Conservation (phyloP, 768 basidiomycete genomes). For the Dentipellis fragilis region DNA sequence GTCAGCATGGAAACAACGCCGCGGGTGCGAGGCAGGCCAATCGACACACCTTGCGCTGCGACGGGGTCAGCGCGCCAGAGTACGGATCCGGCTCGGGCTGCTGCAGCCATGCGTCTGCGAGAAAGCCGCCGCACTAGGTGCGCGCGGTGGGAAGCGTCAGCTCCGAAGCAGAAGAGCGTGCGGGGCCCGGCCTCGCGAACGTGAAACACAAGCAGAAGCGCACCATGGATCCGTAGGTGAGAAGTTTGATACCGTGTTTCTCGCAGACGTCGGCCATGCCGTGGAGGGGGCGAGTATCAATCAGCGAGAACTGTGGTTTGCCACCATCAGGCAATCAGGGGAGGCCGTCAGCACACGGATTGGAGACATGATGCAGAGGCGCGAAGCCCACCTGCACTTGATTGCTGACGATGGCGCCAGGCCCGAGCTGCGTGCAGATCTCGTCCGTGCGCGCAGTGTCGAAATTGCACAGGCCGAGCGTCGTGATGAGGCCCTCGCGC, state of each 20-base stretch:
- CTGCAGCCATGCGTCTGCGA: conserved; percentile 67
- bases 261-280: conserved; percentile 71
- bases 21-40: neutral
- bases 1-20: neutral
- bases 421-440: conserved; percentile 66
- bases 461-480: conserved; percentile 76
- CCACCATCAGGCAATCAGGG: neutral
- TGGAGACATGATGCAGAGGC: neutral
- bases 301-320: conserved; percentile 57
- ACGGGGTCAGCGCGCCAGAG: conserved; percentile 58
- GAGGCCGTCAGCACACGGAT: neutral
- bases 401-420: conserved; percentile 67
- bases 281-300: conserved; percentile 69
- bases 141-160: neutral
- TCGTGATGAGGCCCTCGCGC: conserved; percentile 45
- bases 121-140: conserved; percentile 70
- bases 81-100: conserved; percentile 65
- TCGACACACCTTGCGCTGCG: conserved; percentile 57
- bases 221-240: conserved; percentile 79
- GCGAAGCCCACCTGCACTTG: conserved; percentile 62
- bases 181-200: neutral
- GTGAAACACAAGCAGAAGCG: conserved; percentile 16
- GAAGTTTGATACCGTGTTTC: conserved; percentile 59
- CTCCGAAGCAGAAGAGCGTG: neutral
- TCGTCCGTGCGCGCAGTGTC: conserved; percentile 68